Conservation (phyloP, 2,329 filamentous ascomycete genomes). For the Xylaria sp. region DNA sequence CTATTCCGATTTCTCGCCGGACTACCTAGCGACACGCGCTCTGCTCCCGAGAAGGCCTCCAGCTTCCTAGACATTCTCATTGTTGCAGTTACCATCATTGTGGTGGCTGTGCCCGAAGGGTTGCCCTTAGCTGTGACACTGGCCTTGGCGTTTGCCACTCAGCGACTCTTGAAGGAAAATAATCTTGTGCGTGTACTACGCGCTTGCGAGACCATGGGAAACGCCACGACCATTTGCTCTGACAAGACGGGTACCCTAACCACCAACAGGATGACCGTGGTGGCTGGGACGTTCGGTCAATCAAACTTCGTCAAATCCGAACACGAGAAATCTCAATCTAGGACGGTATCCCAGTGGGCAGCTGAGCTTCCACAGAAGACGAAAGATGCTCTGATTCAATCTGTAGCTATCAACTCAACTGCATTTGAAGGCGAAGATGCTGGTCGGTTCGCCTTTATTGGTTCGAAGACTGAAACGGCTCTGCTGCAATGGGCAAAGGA, state of each 20-base stretch:
- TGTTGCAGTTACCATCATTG: conserved; percentile 72
- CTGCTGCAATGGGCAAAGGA: conserved; percentile 62
- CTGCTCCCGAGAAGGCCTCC: conserved; percentile 67
- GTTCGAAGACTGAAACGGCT: conserved; percentile 67
- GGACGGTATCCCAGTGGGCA: conserved; percentile 48
- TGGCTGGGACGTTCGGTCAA: conserved; percentile 73
- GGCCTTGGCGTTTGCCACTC: conserved; percentile 73
- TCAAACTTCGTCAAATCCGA: conserved; percentile 47
- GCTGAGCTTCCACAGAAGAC: conserved; percentile 42
- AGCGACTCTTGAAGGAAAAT: conserved; percentile 74
- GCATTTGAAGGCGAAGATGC: conserved; percentile 64
- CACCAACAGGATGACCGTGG: conserved; percentile 80
- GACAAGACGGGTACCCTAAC: conserved; percentile 82
- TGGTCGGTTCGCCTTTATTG: conserved; percentile 58
- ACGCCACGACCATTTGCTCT: conserved; percentile 79
- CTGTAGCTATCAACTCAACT: conserved; percentile 66
- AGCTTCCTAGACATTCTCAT: conserved; percentile 72
- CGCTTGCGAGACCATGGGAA: conserved; percentile 77
- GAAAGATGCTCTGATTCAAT: conserved; percentile 53
- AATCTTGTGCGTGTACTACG: conserved; percentile 74
- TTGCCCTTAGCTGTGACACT: conserved; percentile 74
- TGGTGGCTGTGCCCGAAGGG: conserved; percentile 75
- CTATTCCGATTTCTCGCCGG: conserved; percentile 80
- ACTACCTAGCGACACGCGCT: conserved; percentile 60
- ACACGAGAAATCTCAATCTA: conserved; percentile 34